Evolutionary conservation across 2,329 filamentous ascomycete species (phyloP).

Genomic region (Monilinia aucupariae): DNA sequence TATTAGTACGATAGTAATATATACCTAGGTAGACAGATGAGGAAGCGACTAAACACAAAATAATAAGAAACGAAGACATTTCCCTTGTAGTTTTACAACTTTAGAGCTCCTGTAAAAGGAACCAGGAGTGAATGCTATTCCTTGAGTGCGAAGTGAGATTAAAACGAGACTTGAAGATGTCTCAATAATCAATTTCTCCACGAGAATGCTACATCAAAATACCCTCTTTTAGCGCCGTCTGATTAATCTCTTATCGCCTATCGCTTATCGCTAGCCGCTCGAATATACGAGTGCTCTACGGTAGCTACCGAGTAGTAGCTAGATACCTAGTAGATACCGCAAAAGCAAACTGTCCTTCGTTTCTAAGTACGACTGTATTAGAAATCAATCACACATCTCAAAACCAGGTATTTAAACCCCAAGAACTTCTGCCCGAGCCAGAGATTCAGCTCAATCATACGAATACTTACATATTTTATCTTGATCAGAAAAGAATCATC

Average conservation of each 20-base stretch:
- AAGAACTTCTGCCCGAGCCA: not conserved
- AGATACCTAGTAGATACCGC: not conserved
- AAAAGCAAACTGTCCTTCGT: slow-evolving; percentile 15
- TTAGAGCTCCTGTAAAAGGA: not conserved
- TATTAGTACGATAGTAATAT: slow-evolving; percentile 5
- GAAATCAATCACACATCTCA: slow-evolving; percentile 11
- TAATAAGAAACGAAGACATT: slow-evolving; percentile 1
- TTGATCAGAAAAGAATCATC: slow-evolving; percentile 8
- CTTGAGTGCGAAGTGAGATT: not conserved
- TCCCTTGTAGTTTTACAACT: not conserved
- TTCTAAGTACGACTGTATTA: too few species aligned
- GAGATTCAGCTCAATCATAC: not conserved
- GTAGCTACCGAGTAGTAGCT: not conserved
- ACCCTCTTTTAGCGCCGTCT: too few species aligned
- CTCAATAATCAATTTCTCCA: not conserved
- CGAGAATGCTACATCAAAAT: too few species aligned
- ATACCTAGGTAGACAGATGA: not conserved
- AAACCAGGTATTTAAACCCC: slow-evolving; percentile 9
- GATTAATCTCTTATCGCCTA: not conserved
- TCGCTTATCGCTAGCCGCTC: slow-evolving; percentile 12
- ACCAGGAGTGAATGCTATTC: not conserved
- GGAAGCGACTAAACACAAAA: not conserved
- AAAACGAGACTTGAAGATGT: too few species aligned
- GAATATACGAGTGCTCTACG: too few species aligned
- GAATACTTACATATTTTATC: slow-evolving; percentile 3